Base-by-base conservation (phyloP, 225 moss, liverwort and hornwort species). In the Thuidium tamariscinum region DNA sequence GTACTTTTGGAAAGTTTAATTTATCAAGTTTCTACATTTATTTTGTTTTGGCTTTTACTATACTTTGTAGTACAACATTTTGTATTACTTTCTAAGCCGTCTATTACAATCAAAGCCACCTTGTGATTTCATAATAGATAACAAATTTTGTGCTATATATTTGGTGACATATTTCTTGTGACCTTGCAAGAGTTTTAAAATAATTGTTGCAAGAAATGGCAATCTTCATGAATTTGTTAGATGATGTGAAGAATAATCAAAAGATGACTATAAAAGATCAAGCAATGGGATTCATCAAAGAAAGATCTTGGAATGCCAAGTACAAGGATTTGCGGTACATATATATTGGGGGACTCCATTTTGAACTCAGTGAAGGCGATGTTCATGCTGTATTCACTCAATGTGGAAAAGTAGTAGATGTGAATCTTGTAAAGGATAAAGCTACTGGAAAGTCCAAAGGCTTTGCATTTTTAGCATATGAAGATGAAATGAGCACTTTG, bases 381-480 rank as follows among this genome's bases (percentile, higher is more conserved):
- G 88, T 96, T 29, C 90, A 92, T 8, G 95, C 94, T 48, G 88
- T 96, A 41, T 96, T 98, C 70, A 95, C 95, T 13, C 96, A 95
- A 95, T 98, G 94, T 64, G 96, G 97, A 34, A 93, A 98, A 84
- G 87, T 98, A 61, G 94, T 96, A 52, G 96, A 98, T 76, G 92
- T 95, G 57, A 98, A 95, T 87, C 90, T 98, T 82, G 91, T 96
- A 30, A 89, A 93, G 82, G 95, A 98, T 89, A 91, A 98, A 86
- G 87, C 90, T 52, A 95, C 94, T 77, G 92, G 95, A 41, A 95
- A 95, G 80, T 94, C 95, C 11, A 93, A 93, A 88, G 96, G 95
- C 52, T 98, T 95, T 88, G 96, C 97, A 16, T 98, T 95, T 87
- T 83, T 98, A 70, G 96, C 97, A 11, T 98, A 98, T 70, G 94